Conservation (phyloP, 2,329 filamentous ascomycete species). For the Plectosphaerella sp. region DNA sequence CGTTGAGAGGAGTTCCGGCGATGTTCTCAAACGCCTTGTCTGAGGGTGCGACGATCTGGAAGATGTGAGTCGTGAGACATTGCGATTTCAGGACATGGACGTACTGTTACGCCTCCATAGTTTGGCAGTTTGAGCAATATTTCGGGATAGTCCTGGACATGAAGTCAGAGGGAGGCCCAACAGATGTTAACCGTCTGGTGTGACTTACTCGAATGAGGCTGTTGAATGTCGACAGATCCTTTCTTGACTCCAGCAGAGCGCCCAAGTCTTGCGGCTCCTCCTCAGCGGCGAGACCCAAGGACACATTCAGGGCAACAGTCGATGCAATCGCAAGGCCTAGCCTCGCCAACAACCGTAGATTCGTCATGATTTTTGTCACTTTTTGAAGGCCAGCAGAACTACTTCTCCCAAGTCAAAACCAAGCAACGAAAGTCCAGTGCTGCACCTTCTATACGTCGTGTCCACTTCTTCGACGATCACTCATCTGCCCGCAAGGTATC, state of each 20-base stretch:
- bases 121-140: constrained; percentile 38
- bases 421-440: too few species aligned
- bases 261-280: constrained; percentile 28
- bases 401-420: too few species aligned
- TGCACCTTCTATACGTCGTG: too few species aligned
- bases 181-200: background rate
- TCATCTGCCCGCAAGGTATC: too few species aligned
- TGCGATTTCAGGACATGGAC: constrained; percentile 9
- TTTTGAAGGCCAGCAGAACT: too few species aligned
- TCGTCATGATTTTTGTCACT: too few species aligned
- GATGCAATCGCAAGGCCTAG: too few species aligned
- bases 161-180: background rate
- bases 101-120: constrained; percentile 38
- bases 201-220: constrained; percentile 34
- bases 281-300: constrained; percentile 6
- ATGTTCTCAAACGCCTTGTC: constrained; percentile 54
- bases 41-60: constrained; percentile 50
- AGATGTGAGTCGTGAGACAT: background rate
- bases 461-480: too few species aligned
- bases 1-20: constrained; percentile 43
- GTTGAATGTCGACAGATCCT: constrained; percentile 39
- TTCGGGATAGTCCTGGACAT: constrained; percentile 39
- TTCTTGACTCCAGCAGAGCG: constrained; percentile 29
- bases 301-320: background rate
- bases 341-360: too few species aligned